Evolutionary conservation across 768 basidiomycete genomes (phyloP), one percentile per base, ranked within the genome.

Genomic region (Infundibulicybe gibba): DNA sequence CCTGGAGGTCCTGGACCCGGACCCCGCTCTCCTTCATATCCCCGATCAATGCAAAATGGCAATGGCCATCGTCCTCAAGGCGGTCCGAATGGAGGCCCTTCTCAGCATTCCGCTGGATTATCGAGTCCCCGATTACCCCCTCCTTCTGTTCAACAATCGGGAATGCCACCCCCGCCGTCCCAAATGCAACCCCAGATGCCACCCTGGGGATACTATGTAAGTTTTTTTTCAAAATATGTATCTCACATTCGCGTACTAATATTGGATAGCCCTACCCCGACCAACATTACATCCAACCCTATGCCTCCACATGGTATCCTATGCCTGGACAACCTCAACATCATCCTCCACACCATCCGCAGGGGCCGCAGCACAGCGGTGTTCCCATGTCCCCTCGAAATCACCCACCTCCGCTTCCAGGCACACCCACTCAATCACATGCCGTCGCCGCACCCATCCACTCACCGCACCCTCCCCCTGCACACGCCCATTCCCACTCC

Each of bases 331-430:
- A 66, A 48, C 62, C 55, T 30, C 66, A 66, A 41, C 67, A 74
- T 54, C 70, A 71, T 14, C 72, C 74, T 30, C 75, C 75, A 5
- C 69, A 74, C 40, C 74, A 68, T 32, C 72, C 71, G 32, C 74
- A 79, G 50, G 70, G 67, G 25, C 73, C 71, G 20, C 73, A 72
- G 41, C 74, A 80, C 54, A 52, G 68, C 30, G 66, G 66, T 43
- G 77, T 83, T 64, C 73, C 85, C 4, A 79, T 89, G 72, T 88
- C 87, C 13, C 86, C 87, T 32, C 79, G 85, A 52, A 81, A 76
- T 56, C 77, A 64, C 42, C 64, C 76, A 34, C 59, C 73, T 31
- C 71, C 76, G 41, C 70, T 85, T 14, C 82, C 86, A 11, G 79
- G 78, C 25, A 89, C 87, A 1, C 85, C 88, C n/a, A 85, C 82